A percentile compares a stretch with the other conserved stretches of the same genome.
phyloP scores from a whole-genome alignment of 2,329 filamentous ascomycete species.

The Aspergillus phoenicis region DNA sequence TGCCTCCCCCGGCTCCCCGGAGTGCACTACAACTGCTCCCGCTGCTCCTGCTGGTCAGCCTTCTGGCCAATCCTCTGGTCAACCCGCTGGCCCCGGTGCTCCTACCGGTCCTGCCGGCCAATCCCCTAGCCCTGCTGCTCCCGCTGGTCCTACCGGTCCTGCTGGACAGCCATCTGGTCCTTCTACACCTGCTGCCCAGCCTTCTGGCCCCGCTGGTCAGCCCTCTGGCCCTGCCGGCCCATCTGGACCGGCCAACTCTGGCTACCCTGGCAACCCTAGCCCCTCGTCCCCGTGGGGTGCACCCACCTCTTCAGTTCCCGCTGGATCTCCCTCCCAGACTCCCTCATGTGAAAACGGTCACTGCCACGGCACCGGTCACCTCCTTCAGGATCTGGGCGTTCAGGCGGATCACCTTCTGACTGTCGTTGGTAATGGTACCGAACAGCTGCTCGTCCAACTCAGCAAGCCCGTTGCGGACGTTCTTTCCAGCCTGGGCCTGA shows the following conservation, averaged over 20 bases:
- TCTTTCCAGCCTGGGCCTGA: constrained; percentile 32
- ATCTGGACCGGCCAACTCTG: not conserved
- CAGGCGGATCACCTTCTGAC: constrained; percentile 34
- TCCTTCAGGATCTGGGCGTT: constrained; percentile 36
- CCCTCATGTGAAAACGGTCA: constrained; percentile 14
- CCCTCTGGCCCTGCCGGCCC: not conserved
- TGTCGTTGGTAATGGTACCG: constrained; percentile 31
- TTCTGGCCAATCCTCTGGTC: no score
- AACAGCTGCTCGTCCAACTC: constrained; percentile 34
- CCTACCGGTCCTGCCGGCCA: not conserved
- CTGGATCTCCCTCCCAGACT: constrained; percentile 3
- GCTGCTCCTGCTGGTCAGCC: no score
- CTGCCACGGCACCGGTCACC: constrained; percentile 30
- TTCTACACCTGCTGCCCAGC: not conserved
- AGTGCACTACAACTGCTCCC: no score
- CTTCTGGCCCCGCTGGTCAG: not conserved
- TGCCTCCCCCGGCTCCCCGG: no score
- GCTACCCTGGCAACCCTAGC: not conserved
- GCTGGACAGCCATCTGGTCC: not conserved
- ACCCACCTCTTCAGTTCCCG: not conserved
- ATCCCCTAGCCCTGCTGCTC: not conserved
- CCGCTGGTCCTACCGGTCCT: not conserved
- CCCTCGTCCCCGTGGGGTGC: not conserved
- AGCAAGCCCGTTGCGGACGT: constrained; percentile 31
- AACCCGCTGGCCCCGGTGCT: not conserved